These are phyloP conservation scores for Oryza rufipogon DNA, from an alignment of 176 grass and related monocot species.

Conservation along the genomic window DNA sequence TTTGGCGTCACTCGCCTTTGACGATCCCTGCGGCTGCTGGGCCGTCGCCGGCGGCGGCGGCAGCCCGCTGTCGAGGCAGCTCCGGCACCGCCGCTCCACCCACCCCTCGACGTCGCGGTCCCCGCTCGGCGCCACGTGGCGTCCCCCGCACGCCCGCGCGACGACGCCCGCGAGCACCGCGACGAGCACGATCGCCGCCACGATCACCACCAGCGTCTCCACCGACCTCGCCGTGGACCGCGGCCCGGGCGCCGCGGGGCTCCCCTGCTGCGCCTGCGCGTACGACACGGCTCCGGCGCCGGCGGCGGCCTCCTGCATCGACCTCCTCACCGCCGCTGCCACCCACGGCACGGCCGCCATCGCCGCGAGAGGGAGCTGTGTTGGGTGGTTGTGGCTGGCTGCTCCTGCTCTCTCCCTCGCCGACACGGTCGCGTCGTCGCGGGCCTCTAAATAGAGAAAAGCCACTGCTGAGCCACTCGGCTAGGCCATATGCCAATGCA, in stretches of 20 bases:
- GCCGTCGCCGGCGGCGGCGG: constrained; percentile 24
- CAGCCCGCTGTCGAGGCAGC: constrained; percentile 79
- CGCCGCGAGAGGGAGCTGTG: neutral
- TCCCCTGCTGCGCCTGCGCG: constrained; percentile 36
- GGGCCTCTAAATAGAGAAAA: neutral
- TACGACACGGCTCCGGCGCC: constrained; percentile 25
- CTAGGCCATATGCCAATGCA: neutral
- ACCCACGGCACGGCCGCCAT: constrained; percentile 20
- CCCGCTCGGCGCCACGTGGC: constrained; percentile 44
- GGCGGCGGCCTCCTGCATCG: constrained; percentile 37
- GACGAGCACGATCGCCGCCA: constrained; percentile 72
- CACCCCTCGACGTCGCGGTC: constrained; percentile 73
- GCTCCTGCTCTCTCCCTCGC: neutral
- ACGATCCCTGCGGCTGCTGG: neutral
- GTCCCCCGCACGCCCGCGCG: constrained; percentile 58
- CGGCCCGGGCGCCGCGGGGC: neutral
- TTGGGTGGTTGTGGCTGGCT: neutral
- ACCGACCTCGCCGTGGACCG: constrained; percentile 55
- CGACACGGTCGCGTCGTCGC: neutral
- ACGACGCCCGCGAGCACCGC: constrained; percentile 69
- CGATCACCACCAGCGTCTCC: constrained; percentile 84
- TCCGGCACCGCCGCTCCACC: constrained; percentile 70
- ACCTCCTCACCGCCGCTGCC: constrained; percentile 29
- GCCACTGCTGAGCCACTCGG: neutral
- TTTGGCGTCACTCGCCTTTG: constrained; percentile 52